Percentiles rank a stretch among this genome's conserved stretches.
Conservation (phyloP, 495 filamentous ascomycete genomes). For the Penicillium taxi region DNA sequence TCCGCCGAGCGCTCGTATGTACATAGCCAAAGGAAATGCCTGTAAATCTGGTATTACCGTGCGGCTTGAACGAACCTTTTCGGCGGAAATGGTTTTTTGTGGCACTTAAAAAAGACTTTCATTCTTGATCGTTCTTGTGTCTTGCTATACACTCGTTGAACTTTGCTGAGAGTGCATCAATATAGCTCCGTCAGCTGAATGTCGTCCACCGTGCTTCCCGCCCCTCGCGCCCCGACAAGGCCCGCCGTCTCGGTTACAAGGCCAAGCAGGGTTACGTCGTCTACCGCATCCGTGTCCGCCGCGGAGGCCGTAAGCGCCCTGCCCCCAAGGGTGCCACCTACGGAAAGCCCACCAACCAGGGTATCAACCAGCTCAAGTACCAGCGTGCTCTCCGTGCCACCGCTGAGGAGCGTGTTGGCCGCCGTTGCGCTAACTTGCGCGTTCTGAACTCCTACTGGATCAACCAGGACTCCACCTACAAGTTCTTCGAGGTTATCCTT, state of each 20-base stretch:
- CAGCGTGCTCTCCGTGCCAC: slow-evolving; percentile 95
- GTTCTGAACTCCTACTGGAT: slow-evolving; percentile 99
- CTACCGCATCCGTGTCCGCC: slow-evolving; percentile 96
- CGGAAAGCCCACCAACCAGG: slow-evolving; percentile 99
- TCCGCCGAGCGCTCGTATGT: slow-evolving; percentile 40
- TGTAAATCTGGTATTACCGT: slow-evolving; percentile 30
- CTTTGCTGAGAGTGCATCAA: slow-evolving; percentile 99
- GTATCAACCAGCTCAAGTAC: slow-evolving; percentile 99
- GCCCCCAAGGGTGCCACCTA: slow-evolving; percentile 97
- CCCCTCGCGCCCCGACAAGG: slow-evolving; percentile 98
- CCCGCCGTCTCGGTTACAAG: slow-evolving; percentile 99
- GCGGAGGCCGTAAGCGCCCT: slow-evolving; percentile 95
- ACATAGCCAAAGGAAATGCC: slow-evolving; percentile 35
- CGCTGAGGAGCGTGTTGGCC: slow-evolving; percentile 98
- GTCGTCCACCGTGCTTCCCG: slow-evolving; percentile 98
- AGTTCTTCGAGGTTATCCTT: slow-evolving; percentile 99
- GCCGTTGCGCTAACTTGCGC: slow-evolving; percentile 94
- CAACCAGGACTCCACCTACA: slow-evolving; percentile 99
- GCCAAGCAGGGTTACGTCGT: slow-evolving; percentile 99
- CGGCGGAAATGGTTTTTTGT: slow-evolving; percentile 41
- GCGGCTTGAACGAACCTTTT: slow-evolving; percentile 30
- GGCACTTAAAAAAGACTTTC: slow-evolving; percentile 32
- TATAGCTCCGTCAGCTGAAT: slow-evolving; percentile 98
- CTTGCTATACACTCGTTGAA: slow-evolving; percentile 99
- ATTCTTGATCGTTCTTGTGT: slow-evolving; percentile 36